phyloP scores from a whole-genome alignment of 164 flowering plant genomes.

The Echeveria elegans region DNA sequence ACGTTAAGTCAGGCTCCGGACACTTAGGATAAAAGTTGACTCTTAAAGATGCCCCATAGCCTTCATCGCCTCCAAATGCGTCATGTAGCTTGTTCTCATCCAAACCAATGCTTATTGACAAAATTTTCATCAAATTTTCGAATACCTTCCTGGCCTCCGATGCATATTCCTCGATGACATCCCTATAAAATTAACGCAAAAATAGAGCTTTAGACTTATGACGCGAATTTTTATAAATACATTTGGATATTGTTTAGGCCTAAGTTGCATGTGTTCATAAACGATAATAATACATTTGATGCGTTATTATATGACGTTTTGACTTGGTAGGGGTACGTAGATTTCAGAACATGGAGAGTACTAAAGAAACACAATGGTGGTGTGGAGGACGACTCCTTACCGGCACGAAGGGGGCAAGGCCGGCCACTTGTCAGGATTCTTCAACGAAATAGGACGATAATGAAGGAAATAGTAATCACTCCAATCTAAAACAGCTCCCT shows the following conservation, averaged over 20 bases:
- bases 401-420: conserved; percentile 35
- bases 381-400: conserved; percentile 20
- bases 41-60: conserved; percentile 59
- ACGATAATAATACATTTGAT: no score
- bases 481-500: conserved; percentile 87
- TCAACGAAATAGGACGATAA: conserved; percentile 38
- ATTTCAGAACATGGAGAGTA: no score
- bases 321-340: no score
- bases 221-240: no score
- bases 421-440: conserved; percentile 72
- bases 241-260: no score
- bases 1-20: conserved; percentile 71
- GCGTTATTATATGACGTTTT: no score
- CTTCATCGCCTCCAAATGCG: conserved; percentile 59
- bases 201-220: no score
- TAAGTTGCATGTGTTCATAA: no score
- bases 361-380: no score
- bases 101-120: conserved; percentile 55
- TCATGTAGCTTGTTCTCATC: conserved; percentile 33
- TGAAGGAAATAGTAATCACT: conserved; percentile 76
- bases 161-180: conserved; percentile 50
- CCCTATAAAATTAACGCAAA: conserved; percentile 47
- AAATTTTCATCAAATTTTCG: conserved; percentile 38
- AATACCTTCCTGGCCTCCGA: conserved; percentile 41
- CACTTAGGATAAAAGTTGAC: conserved; percentile 80